Evolutionary conservation across 2,329 filamentous ascomycete genomes (phyloP).

Genomic region (Scytalidium sp.): DNA sequence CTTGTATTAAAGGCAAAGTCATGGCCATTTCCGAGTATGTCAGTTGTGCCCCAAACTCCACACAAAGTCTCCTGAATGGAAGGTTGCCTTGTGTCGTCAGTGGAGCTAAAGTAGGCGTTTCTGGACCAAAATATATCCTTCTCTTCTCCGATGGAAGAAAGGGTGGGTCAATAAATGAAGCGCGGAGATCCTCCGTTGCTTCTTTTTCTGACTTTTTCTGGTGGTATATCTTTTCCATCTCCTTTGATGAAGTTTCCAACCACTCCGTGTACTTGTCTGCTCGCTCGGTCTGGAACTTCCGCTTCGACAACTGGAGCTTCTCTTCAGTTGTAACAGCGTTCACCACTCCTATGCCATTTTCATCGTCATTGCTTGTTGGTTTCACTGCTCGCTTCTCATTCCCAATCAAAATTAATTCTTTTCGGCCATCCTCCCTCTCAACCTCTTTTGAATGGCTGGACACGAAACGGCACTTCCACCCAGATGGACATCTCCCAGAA

Average conservation of each 20-base stretch:
- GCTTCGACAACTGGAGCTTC: conserved; percentile 74
- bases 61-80: conserved; percentile 87
- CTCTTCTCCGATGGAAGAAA: conserved; percentile 92
- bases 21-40: conserved; percentile 99
- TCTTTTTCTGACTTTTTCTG: conserved; percentile 34
- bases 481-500: conserved; percentile 73
- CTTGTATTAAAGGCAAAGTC: conserved; percentile 83
- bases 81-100: conserved; percentile 96
- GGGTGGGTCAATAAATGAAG: conserved; percentile 80
- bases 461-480: conserved; percentile 94
- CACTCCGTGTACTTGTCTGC: conserved; percentile 76
- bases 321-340: conserved; percentile 69
- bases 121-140: conserved; percentile 86
- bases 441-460: conserved; percentile 82
- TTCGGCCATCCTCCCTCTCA: conserved; percentile 72
- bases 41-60: conserved; percentile 83
- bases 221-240: conserved; percentile 46
- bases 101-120: conserved; percentile 91
- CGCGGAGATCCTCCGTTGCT: conserved; percentile 67
- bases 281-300: conserved; percentile 66
- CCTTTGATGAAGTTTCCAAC: conserved; percentile 64
- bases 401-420: conserved; percentile 73
- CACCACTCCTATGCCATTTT: conserved; percentile 60
- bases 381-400: conserved; percentile 22
- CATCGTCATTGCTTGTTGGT: conserved; percentile 31